Conservation (phyloP, 768 basidiomycete species). For the Amanita pseudoporphyria region DNA sequence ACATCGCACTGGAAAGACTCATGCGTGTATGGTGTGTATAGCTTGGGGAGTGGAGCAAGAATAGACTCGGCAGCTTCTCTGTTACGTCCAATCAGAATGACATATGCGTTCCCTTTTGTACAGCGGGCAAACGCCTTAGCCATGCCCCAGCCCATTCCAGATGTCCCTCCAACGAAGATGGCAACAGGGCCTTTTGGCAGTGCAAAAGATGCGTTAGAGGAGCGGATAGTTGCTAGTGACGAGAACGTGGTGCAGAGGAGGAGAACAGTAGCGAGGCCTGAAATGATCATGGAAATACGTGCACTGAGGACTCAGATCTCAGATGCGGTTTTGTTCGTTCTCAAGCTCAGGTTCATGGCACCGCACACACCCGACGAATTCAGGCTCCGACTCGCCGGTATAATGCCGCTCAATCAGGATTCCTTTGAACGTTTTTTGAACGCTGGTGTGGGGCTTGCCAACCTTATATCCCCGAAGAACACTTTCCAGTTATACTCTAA, state of each 20-base stretch:
- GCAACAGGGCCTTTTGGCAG: conserved; percentile 14
- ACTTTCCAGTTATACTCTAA: too few relatives aligned
- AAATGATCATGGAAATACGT: neutral
- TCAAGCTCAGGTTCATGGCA: too few relatives aligned
- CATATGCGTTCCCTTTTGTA: conserved; percentile 40
- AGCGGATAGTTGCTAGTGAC: neutral
- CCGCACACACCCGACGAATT: too few relatives aligned
- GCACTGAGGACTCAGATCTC: too few relatives aligned
- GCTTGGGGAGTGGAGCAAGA: conserved; percentile 29
- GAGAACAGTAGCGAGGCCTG: neutral
- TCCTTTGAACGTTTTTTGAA: too few relatives aligned
- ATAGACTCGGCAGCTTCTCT: conserved; percentile 35
- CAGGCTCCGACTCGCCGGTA: too few relatives aligned
- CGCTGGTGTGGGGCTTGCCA: too few relatives aligned
- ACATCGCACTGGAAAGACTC: conserved; percentile 48
- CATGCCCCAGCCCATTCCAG: conserved; percentile 40
- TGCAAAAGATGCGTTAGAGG: neutral
- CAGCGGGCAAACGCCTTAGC: conserved; percentile 34
- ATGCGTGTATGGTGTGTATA: conserved; percentile 19
- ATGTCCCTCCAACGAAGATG: conserved; percentile 35
- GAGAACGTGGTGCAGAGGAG: neutral
- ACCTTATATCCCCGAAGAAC: too few relatives aligned
- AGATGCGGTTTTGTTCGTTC: too few relatives aligned
- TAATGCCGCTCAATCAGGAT: too few relatives aligned
- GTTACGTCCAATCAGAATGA: conserved; percentile 46